Percentiles rank a stretch among this genome's conserved stretches.
Evolutionary conservation across 2,329 filamentous ascomycete species (phyloP).

Genomic region (Cercospora sp.): DNA sequence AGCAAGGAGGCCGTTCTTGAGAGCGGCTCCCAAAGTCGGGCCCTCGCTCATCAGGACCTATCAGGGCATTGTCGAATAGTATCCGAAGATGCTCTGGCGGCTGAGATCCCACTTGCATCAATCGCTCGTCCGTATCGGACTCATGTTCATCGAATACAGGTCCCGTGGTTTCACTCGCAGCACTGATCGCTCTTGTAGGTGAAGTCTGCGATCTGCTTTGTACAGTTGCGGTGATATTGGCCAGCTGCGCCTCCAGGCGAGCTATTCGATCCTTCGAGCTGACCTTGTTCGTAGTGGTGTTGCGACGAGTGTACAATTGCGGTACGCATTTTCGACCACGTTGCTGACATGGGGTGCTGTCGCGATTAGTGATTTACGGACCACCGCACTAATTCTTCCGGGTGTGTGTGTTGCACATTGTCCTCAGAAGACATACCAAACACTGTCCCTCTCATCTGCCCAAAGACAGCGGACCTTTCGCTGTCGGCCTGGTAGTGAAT

Average conservation of each 20-base stretch:
- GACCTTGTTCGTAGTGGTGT: slow-evolving; percentile 6
- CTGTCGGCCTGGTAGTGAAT: slow-evolving; percentile 32
- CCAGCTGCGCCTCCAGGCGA: slow-evolving; percentile 23
- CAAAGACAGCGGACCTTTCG: slow-evolving; percentile 38
- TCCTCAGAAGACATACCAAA: slow-evolving; percentile 22
- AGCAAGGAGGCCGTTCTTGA: slow-evolving; percentile 9
- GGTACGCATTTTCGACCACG: slow-evolving; percentile 17
- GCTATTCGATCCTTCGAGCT: slow-evolving; percentile 23
- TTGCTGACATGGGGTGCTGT: slow-evolving; percentile 8
- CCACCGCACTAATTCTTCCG: neutral
- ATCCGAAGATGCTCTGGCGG: slow-evolving; percentile 34
- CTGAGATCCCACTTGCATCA: neutral
- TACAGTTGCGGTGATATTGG: slow-evolving; percentile 17
- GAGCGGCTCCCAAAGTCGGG: slow-evolving; percentile 6
- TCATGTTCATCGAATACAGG: slow-evolving; percentile 5
- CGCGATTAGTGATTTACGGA: neutral
- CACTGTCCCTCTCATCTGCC: slow-evolving; percentile 20
- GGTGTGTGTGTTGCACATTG: neutral
- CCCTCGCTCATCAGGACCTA: slow-evolving; percentile 23
- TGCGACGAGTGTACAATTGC: slow-evolving; percentile 16
- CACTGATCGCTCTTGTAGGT: neutral
- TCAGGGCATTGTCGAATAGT: slow-evolving; percentile 37
- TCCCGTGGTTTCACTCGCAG: neutral
- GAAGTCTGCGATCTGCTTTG: slow-evolving; percentile 3
- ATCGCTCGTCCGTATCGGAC: slow-evolving; percentile 9